Evolutionary conservation across 1,284 basidiomycete genomes (phyloP).

Genomic region (Ustilago trichophora): DNA sequence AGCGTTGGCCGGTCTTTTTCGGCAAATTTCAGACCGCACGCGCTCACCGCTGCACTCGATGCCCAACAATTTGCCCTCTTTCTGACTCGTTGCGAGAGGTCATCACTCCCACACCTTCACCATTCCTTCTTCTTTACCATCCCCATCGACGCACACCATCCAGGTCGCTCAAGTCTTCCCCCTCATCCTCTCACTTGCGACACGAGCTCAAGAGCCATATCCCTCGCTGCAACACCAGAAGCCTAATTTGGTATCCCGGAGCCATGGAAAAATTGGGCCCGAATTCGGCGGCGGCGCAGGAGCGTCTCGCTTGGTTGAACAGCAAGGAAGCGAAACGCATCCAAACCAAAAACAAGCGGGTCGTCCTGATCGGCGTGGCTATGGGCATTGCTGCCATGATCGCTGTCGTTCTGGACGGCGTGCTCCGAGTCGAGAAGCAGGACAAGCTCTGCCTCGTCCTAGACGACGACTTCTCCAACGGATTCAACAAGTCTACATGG

Average conservation of each 20-base stretch:
- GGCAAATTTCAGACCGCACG: too few species aligned
- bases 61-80: too few species aligned
- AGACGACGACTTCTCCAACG: conserved; percentile 77
- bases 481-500: conserved; percentile 75
- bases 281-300: conserved; percentile 14
- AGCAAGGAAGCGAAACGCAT: conserved; percentile 31
- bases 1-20: too few species aligned
- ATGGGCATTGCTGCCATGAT: conserved; percentile 35
- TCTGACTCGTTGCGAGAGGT: too few species aligned
- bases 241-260: too few species aligned
- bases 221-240: too few species aligned
- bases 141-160: too few species aligned
- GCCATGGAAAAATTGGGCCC: conserved; percentile 24
- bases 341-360: conserved; percentile 31
- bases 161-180: too few species aligned
- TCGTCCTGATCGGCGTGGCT: conserved; percentile 23
- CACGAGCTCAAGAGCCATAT: too few species aligned
- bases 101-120: too few species aligned
- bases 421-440: conserved; percentile 23
- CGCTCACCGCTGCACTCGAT: too few species aligned
- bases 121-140: neutral
- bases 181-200: too few species aligned
- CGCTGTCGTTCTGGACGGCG: conserved; percentile 26
- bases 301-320: conserved; percentile 34
- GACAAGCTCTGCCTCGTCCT: conserved; percentile 73